A percentile compares a stretch with the other conserved stretches of the same genome.
These are phyloP conservation scores for Entomortierella parvispora DNA, from an alignment of 192 early-diverging fungal species.

Conservation along the genomic window DNA sequence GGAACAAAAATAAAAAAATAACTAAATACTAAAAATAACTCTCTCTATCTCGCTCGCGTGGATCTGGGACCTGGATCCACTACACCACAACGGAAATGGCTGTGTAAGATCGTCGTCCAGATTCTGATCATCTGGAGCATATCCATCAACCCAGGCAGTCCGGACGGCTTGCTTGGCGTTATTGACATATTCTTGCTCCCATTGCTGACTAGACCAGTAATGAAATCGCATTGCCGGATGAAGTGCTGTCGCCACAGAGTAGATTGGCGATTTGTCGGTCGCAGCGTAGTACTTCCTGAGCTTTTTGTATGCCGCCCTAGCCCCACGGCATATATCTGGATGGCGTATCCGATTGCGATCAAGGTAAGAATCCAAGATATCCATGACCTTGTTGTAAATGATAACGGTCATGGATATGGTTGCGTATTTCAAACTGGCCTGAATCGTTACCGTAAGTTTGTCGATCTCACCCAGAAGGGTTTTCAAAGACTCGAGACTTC, in stretches of 20 bases:
- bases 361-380: slow-evolving; percentile 5
- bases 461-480: slow-evolving; percentile 11
- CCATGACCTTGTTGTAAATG: slow-evolving; percentile 20
- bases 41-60: too few relatives aligned
- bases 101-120: not conserved
- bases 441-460: slow-evolving; percentile 17
- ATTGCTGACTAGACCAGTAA: slow-evolving; percentile 21
- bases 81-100: not conserved
- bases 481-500: not conserved
- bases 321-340: slow-evolving; percentile 13
- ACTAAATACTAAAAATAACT: too few relatives aligned
- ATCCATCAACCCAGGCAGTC: slow-evolving; percentile 8
- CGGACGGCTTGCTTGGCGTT: not conserved
- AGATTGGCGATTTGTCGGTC: slow-evolving; percentile 28
- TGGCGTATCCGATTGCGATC: not conserved
- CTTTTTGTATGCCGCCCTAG: slow-evolving; percentile 19
- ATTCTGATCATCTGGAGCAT: not conserved
- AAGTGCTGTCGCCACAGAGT: slow-evolving; percentile 30
- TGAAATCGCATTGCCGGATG: slow-evolving; percentile 31
- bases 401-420: slow-evolving; percentile 20
- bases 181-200: slow-evolving; percentile 2
- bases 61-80: too few relatives aligned
- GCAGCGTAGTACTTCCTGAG: slow-evolving; percentile 21
- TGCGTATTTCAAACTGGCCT: slow-evolving; percentile 14
- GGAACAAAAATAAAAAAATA: too few relatives aligned